A percentile compares a stretch with the other conserved stretches of the same genome.
These are phyloP conservation scores for Omphalotus olearius DNA, from an alignment of 1,284 basidiomycete genomes.

Conservation along the genomic window DNA sequence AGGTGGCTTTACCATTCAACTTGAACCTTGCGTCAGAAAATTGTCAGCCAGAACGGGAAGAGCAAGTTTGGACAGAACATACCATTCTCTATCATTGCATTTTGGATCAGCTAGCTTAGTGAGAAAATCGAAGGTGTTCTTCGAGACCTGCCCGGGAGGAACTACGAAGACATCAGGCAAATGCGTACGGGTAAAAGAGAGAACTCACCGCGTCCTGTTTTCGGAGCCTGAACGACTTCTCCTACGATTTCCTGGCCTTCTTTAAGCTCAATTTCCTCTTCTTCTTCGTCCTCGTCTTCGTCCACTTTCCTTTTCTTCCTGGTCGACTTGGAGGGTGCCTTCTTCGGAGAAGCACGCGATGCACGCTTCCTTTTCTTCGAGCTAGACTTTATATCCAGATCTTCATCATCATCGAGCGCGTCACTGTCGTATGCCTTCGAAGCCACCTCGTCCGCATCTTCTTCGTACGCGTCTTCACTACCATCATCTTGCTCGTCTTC, in stretches of 20 bases:
- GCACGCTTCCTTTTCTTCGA: constrained; percentile 31
- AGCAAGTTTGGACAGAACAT: constrained; percentile 18
- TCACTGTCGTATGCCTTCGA: constrained; percentile 39
- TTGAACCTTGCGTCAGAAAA: constrained; percentile 55
- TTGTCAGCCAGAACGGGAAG: neutral
- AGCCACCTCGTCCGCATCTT: neutral
- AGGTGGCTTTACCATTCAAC: constrained; percentile 49
- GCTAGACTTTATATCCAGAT: constrained; percentile 18
- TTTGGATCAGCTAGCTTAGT: constrained; percentile 65
- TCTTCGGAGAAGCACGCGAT: constrained; percentile 20
- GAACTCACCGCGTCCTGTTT: constrained; percentile 67
- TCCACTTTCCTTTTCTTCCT: constrained; percentile 20
- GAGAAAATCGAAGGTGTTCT: constrained; percentile 81
- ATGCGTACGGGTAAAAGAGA: neutral
- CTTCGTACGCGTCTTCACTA: constrained; percentile 2
- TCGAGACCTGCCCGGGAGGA: constrained; percentile 80
- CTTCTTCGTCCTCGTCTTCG: constrained; percentile 30
- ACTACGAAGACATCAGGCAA: constrained; percentile 38
- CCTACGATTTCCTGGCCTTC: constrained; percentile 73
- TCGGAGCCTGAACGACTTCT: constrained; percentile 69
- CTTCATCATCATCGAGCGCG: constrained; percentile 43
- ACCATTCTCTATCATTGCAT: constrained; percentile 89
- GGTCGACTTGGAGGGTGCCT: constrained; percentile 26
- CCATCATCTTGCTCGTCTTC: neutral
- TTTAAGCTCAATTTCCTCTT: constrained; percentile 44